Evolutionary conservation across 805 yeast genomes (phyloP), one percentile per base, ranked within the genome.

Genomic region (Yamadazyma olivae): DNA sequence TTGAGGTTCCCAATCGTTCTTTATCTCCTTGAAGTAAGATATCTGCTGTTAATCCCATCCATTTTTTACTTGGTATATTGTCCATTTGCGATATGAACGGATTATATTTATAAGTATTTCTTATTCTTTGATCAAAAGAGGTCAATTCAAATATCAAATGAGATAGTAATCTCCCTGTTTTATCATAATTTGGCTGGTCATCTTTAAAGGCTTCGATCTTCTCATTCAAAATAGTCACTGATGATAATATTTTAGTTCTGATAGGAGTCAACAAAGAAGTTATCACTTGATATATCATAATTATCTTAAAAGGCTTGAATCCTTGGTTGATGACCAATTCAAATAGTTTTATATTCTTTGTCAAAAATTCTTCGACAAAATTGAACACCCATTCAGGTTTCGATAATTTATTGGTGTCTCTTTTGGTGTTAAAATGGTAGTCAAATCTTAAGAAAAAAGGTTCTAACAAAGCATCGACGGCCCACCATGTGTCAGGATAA

Each of bases 351-450:
- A 74, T 35, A 35, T 75, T 67, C 17, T 61, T 64, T 6, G 49
- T 44, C 14, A 75, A 36, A 41, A 70, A 74, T 10, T 64, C 61
- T 39, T 67, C 71, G 5, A 74, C 51, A 46, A 71, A 82, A 13
- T 62, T 56, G 40, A 82, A 68, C 3, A 79, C 73, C 82, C 87
- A 83, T 51, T 83, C 90, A 1, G 91, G 90, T 48, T 78, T 78
- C 39, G 81, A 79, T 17, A 76, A 49, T 30, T 77, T 71, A 48
- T 81, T 81, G 0, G 90, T 83, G 22, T 79, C 83, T 26, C 56
- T 62, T 19, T 69, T 59, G 4, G 74, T 62, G 32, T 74, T 72
- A 49, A 83, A 83, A 51, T 84, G 87, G 57, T 60, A 83, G 27
- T 66, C 59, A 50, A 84, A 77, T 27, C 84, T 66, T 9, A 66